phyloP scores from a whole-genome alignment of 2,329 filamentous ascomycete genomes.

The Cladosporium oxysporum region DNA sequence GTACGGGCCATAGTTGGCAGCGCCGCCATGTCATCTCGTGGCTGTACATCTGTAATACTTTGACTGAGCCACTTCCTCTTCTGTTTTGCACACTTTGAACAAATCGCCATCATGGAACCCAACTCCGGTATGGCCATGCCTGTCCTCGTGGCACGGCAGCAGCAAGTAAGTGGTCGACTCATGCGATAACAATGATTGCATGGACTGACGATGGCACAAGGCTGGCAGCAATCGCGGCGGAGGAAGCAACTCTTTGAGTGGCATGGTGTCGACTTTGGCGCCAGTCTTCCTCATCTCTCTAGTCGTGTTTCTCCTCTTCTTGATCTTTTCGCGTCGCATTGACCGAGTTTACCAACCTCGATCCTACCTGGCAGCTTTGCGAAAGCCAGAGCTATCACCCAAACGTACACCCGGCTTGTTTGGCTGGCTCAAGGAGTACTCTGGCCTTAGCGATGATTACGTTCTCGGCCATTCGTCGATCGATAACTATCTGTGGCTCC shows the following conservation, averaged over 20 bases:
- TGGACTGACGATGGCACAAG: not conserved
- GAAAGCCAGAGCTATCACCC: slow-evolving; percentile 49
- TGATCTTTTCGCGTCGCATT: slow-evolving; percentile 47
- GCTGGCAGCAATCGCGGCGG: slow-evolving; percentile 20
- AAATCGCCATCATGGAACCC: not conserved
- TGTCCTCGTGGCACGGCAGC: not conserved
- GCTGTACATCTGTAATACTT: not conserved
- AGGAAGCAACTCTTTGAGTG: slow-evolving; percentile 52
- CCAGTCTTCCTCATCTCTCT: slow-evolving; percentile 48
- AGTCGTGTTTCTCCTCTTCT: slow-evolving; percentile 48
- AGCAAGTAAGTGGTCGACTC: not conserved
- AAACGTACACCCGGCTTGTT: slow-evolving; percentile 47
- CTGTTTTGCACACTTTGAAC: not conserved
- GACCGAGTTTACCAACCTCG: slow-evolving; percentile 43
- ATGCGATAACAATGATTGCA: not conserved
- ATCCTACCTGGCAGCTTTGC: slow-evolving; percentile 30
- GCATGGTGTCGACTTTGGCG: slow-evolving; percentile 51
- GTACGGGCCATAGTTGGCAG: not conserved
- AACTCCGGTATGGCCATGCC: not conserved
- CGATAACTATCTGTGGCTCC: slow-evolving; percentile 51
- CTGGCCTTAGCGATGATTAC: slow-evolving; percentile 44
- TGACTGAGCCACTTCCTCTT: not conserved
- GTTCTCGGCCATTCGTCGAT: slow-evolving; percentile 49
- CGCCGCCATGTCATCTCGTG: not conserved
- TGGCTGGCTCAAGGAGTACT: slow-evolving; percentile 53